A percentile compares a stretch with the other conserved stretches of the same genome.
These are phyloP conservation scores for Penicillium bovifimosum DNA, from an alignment of 495 filamentous ascomycete genomes.

Conservation along the genomic window DNA sequence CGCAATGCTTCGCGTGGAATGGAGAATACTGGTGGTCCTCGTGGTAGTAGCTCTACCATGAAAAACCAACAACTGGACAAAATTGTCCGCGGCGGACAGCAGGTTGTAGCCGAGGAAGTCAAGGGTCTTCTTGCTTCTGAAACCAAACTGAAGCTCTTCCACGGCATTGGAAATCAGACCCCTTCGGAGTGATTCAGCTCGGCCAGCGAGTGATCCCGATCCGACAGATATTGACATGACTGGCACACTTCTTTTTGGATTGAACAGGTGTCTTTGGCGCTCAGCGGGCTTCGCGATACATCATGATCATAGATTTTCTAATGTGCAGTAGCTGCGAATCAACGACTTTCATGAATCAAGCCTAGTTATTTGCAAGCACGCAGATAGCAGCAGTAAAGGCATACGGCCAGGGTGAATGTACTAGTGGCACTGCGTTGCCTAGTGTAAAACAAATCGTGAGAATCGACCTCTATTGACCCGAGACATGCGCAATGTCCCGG, in stretches of 20 bases:
- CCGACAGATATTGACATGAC: constrained; percentile 16
- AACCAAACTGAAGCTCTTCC: constrained; percentile 83
- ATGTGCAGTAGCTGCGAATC: constrained; percentile 2
- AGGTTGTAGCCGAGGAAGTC: constrained; percentile 80
- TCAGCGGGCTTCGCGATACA: constrained; percentile 3
- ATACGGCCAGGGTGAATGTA: not conserved
- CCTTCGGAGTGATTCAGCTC: constrained; percentile 6
- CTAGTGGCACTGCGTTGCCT: not conserved
- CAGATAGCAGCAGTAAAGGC: not conserved
- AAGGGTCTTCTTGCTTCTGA: constrained; percentile 76
- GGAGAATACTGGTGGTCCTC: constrained; percentile 33
- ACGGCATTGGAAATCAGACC: constrained; percentile 46
- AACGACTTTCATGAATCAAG: constrained; percentile 1
- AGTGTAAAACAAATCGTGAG: not conserved
- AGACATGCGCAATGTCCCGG: not conserved
- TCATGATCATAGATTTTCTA: constrained; percentile 5
- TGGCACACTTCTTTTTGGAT: constrained; percentile 9
- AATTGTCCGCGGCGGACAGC: constrained; percentile 70
- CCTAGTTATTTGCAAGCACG: not conserved
- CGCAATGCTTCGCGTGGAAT: constrained; percentile 52
- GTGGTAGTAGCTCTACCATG: constrained; percentile 20
- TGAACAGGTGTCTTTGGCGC: constrained; percentile 13
- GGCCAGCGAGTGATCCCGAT: not conserved
- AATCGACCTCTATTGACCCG: constrained; percentile 13
- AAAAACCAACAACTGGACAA: constrained; percentile 70